Evolutionary conservation across 106 monocot genomes (phyloP).

Genomic region (Apostasia shenzhenica): DNA sequence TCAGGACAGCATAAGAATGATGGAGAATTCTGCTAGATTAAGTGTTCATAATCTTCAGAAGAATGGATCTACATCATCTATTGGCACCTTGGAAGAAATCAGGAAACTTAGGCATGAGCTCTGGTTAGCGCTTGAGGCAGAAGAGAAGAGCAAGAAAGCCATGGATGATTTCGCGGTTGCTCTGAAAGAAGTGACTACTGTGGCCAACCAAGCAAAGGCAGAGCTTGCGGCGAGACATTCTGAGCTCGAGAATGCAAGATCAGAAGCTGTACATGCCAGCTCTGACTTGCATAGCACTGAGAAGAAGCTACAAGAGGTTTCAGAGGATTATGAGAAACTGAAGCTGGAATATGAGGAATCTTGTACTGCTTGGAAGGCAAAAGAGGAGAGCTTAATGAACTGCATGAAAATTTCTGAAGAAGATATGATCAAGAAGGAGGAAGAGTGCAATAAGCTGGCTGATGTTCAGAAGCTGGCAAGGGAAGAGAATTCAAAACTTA

Average conservation of each 20-base stretch:
- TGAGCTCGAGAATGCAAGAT: conserved; percentile 19
- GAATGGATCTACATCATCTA: neutral
- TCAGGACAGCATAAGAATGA: neutral
- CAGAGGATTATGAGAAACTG: conserved; percentile 25
- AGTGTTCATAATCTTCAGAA: neutral
- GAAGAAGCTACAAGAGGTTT: conserved; percentile 16
- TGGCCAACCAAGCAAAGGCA: conserved; percentile 15
- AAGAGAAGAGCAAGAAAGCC: conserved; percentile 19
- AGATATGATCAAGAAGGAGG: conserved; percentile 25
- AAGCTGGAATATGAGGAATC: conserved; percentile 51
- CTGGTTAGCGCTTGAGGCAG: neutral
- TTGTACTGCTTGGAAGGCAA: conserved; percentile 32
- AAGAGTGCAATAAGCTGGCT: conserved; percentile 33
- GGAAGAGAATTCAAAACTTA: conserved; percentile 37
- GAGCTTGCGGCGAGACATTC: conserved; percentile 13
- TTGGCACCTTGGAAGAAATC: neutral
- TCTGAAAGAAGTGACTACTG: conserved; percentile 48
- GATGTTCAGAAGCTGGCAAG: conserved; percentile 31
- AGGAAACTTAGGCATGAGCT: conserved; percentile 1
- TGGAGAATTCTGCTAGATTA: neutral
- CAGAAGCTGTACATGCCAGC: conserved; percentile 19
- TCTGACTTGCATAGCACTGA: conserved; percentile 18
- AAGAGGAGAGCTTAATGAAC: conserved; percentile 40
- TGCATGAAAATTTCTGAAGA: conserved; percentile 48
- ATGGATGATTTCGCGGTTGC: conserved; percentile 53